Evolutionary conservation across 2,329 filamentous ascomycete genomes (phyloP), one percentile per base, ranked within the genome.

Genomic region (Alternaria ventricosa): DNA sequence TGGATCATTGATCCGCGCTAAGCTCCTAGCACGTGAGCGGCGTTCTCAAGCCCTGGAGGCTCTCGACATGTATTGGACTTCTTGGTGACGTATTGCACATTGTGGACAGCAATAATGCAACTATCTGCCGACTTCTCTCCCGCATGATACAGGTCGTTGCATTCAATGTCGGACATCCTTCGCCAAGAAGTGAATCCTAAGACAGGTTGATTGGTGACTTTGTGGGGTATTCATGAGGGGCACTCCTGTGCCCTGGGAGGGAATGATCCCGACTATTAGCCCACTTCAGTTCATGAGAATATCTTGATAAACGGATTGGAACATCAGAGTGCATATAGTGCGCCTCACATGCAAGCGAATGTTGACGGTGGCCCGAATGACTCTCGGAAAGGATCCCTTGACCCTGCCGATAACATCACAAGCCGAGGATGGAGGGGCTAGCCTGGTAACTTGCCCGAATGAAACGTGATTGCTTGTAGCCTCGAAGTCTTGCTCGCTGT

Each of bases 321-420:
- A 7, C 6, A 12, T 8, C 9, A n/a, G n/a, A 20, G 23, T 20
- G 23, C 22, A 47, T n/a, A 6, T 4, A 25, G 10, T 3, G 13
- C 11, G 6, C 27, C 12, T 22, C n/a, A 23, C 22, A 9, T 41
- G 30, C 20, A 23, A n/a, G 20, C 41, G 20, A 27, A n/a, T 47
- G 47, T 51, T 20, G 25, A 28, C 18, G 33, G 18, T 20, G 15
- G 12, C 25, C n/a, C 25, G n/a, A 27, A 43, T 33, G 54, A 45
- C 54, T 51, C 59, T 51, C 36, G 45, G 45, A 20, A 61, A 57
- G 5, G 44, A 10, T 54, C 28, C 47, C 25, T 50, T 61, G 47
- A n/a, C 53, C 54, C 59, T 49, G 45, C 60, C 36, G 55, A 54
- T 43, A 60, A 28, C 57, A 63, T 60, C 57, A 55, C 61, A 23